Evolutionary conservation across 495 filamentous ascomycete genomes (phyloP).

Genomic region (Amorphotheca resinae): DNA sequence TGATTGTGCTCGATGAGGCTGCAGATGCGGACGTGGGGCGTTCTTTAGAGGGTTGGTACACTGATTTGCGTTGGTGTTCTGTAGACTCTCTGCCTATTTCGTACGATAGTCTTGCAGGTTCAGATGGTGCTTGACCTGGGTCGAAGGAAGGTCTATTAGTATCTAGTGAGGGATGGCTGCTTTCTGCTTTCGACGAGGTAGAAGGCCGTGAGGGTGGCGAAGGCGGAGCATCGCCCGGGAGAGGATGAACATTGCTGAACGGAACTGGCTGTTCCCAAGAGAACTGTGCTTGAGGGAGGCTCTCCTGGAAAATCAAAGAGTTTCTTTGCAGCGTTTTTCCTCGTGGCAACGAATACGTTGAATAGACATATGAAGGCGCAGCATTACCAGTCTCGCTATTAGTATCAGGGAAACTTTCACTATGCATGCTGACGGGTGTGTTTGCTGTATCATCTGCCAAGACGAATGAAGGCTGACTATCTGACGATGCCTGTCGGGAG

Average conservation of each 20-base stretch:
- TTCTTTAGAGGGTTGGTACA: slow-evolving; percentile 9
- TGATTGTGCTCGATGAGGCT: slow-evolving; percentile 54
- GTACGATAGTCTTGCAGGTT: slow-evolving; percentile 29
- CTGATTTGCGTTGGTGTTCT: slow-evolving; percentile 23
- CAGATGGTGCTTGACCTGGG: slow-evolving; percentile 23
- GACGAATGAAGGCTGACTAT: slow-evolving; percentile 49
- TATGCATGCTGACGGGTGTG: slow-evolving; percentile 51
- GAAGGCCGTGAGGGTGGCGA: slow-evolving; percentile 33
- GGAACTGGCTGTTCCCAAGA: slow-evolving; percentile 33
- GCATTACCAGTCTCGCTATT: slow-evolving; percentile 28
- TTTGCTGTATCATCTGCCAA: slow-evolving; percentile 46
- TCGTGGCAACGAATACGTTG: slow-evolving; percentile 70
- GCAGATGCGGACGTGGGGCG: slow-evolving; percentile 39
- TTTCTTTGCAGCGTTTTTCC: slow-evolving; percentile 63
- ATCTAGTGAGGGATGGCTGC: slow-evolving; percentile 25
- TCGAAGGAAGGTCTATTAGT: slow-evolving; percentile 20
- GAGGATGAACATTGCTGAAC: slow-evolving; percentile 41
- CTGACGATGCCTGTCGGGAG: slow-evolving; percentile 41
- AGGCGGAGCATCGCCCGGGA: slow-evolving; percentile 34
- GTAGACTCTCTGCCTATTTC: slow-evolving; percentile 35
- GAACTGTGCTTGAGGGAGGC: slow-evolving; percentile 18
- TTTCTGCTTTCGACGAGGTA: slow-evolving; percentile 20
- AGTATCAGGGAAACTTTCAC: slow-evolving; percentile 42
- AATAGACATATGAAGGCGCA: slow-evolving; percentile 68
- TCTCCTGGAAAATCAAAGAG: slow-evolving; percentile 51